Evolutionary conservation across 2,329 filamentous ascomycete species (phyloP).

Genomic region (Arthrobotrys iridis): DNA sequence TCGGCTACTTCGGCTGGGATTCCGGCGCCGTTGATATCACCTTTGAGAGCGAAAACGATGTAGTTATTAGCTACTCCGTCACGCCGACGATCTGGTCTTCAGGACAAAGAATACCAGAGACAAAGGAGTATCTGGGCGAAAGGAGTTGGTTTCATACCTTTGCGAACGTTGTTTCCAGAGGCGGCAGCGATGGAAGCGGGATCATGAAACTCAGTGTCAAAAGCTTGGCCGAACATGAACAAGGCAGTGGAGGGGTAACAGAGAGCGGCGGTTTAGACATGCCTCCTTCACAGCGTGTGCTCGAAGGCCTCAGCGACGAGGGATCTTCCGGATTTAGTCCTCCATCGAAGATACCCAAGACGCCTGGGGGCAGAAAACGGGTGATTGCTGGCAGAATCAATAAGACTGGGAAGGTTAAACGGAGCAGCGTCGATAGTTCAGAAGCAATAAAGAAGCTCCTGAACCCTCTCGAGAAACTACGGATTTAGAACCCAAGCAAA

Average conservation of each 20-base stretch:
- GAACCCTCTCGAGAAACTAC: slow-evolving; percentile 38
- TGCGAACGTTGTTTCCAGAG: slow-evolving; percentile 49
- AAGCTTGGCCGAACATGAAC: slow-evolving; percentile 10
- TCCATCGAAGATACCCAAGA: slow-evolving; percentile 21
- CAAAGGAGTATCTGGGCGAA: slow-evolving; percentile 45
- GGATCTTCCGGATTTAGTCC: slow-evolving; percentile 6
- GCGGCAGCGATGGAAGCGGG: slow-evolving; percentile 36
- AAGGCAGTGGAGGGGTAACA: not conserved
- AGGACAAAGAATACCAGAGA: slow-evolving; percentile 48
- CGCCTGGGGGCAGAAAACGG: slow-evolving; percentile 30
- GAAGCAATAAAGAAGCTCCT: slow-evolving; percentile 52
- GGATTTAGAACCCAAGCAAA: slow-evolving; percentile 10
- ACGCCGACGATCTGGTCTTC: slow-evolving; percentile 51
- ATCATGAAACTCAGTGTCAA: slow-evolving; percentile 47
- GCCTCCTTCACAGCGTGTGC: not conserved
- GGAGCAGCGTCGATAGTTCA: slow-evolving; percentile 20
- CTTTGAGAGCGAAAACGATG: slow-evolving; percentile 46
- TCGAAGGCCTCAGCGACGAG: slow-evolving; percentile 3
- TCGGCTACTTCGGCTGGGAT: slow-evolving; percentile 52
- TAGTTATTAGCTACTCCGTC: slow-evolving; percentile 50
- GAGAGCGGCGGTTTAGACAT: not conserved
- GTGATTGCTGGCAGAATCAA: slow-evolving; percentile 40
- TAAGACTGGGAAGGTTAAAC: slow-evolving; percentile 52
- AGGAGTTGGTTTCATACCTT: slow-evolving; percentile 52
- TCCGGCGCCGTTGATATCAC: slow-evolving; percentile 44